Evolutionary conservation across 345 rosid genomes (phyloP).

Genomic region (Limnanthes douglasii): DNA sequence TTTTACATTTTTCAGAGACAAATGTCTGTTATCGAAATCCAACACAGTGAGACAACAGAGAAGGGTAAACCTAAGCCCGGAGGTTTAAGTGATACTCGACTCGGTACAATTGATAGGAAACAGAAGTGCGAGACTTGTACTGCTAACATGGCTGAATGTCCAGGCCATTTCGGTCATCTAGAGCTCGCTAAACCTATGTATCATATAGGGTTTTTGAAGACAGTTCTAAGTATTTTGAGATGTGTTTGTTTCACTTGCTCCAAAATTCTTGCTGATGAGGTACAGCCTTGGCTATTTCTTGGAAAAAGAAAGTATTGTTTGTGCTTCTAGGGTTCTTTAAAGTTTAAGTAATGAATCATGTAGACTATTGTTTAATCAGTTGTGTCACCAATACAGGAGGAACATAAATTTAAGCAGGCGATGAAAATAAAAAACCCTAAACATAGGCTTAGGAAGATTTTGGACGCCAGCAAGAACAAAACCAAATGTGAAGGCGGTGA

Average conservation of each 20-base stretch:
- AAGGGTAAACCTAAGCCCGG: slow-evolving; percentile 77
- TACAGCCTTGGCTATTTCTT: too few relatives aligned
- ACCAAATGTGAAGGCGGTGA: slow-evolving; percentile 86
- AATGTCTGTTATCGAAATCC: slow-evolving; percentile 86
- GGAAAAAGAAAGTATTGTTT: too few relatives aligned
- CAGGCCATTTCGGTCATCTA: slow-evolving; percentile 90
- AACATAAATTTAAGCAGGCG: slow-evolving; percentile 91
- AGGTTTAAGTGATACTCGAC: slow-evolving; percentile 73
- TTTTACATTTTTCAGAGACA: slow-evolving; percentile 48
- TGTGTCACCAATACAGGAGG: slow-evolving; percentile 52
- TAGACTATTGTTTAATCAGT: slow-evolving; percentile 7
- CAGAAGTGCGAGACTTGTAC: slow-evolving; percentile 87
- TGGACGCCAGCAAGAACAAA: slow-evolving; percentile 86
- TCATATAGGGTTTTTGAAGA: slow-evolving; percentile 87
- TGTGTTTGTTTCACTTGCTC: slow-evolving; percentile 95
- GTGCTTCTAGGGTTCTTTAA: not conserved
- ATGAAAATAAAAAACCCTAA: slow-evolving; percentile 87
- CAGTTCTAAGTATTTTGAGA: slow-evolving; percentile 81
- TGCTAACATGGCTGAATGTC: slow-evolving; percentile 94
- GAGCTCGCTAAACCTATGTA: slow-evolving; percentile 98
- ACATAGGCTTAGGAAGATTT: slow-evolving; percentile 70
- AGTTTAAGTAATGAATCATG: slow-evolving; percentile 1
- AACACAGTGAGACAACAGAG: slow-evolving; percentile 82
- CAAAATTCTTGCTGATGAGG: slow-evolving; percentile 86
- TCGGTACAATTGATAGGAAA: slow-evolving; percentile 89